phyloP scores from a whole-genome alignment of 768 basidiomycete species.

The Thelephora ganbajun region DNA sequence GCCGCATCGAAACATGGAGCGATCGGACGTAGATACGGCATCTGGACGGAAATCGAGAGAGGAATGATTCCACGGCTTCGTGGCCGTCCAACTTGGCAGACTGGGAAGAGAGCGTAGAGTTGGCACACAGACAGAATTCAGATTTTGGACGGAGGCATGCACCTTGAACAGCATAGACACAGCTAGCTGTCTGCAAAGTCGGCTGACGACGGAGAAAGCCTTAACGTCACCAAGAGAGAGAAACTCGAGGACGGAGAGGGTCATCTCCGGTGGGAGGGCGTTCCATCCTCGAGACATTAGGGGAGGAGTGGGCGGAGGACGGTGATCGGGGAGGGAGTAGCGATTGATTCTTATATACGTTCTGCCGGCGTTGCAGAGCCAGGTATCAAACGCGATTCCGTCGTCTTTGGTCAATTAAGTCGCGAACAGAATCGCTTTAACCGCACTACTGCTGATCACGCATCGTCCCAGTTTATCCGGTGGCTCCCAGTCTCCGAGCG shows the following conservation, averaged over 20 bases:
- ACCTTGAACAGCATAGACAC: constrained; percentile 50
- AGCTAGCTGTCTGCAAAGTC: constrained; percentile 36
- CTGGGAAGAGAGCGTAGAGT: constrained; percentile 15
- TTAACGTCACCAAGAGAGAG: constrained; percentile 32
- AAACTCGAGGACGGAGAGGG: constrained; percentile 37
- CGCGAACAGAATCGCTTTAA: too few species aligned
- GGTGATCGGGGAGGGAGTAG: too few species aligned
- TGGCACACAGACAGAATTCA: constrained; percentile 1
- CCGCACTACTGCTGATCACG: too few species aligned
- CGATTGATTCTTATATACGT: too few species aligned
- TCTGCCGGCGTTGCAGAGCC: too few species aligned
- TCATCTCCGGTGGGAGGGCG: constrained; percentile 52
- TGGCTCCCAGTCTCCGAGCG: too few species aligned
- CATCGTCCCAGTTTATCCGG: too few species aligned
- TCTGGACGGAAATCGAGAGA: constrained; percentile 37
- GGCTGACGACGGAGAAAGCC: constrained; percentile 34
- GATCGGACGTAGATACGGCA: constrained; percentile 36
- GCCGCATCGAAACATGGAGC: constrained; percentile 34
- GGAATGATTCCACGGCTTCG: constrained; percentile 35
- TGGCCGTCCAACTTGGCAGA: constrained; percentile 33
- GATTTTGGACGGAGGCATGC: constrained; percentile 9
- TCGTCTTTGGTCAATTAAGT: too few species aligned
- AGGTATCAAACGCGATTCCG: too few species aligned
- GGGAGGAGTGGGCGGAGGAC: constrained; percentile 3
- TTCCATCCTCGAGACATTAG: constrained; percentile 25